Base-by-base conservation (phyloP, 202 grass and related monocot genomes). In the Panicum virgatum region DNA sequence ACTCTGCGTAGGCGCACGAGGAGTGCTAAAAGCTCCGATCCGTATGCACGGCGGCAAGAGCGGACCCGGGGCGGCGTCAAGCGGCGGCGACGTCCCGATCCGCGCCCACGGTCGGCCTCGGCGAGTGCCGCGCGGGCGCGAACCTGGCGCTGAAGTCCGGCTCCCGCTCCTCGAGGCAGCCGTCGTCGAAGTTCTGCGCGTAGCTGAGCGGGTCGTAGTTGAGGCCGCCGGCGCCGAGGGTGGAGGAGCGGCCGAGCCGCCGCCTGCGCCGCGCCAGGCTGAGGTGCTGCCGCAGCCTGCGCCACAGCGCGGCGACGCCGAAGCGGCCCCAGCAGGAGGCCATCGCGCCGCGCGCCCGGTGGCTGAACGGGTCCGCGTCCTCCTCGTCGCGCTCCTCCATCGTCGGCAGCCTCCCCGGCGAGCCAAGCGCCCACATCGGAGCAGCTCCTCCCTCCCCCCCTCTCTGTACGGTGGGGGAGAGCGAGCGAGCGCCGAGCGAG, bases 191-290 rank as follows among this genome's bases (percentile, higher is more conserved):
- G 86, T 98, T 98, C 73, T 96, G 89, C 57, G 96, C 82, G 81
- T 98, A 98, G 85, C 96, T 98, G 47, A 93, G 87, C 44, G 92
- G 90, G 77, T 98, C 96, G 72, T 98, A 98, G 86, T 88, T 95
- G 62, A 93, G 89, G 62, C 82, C 82, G 54, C 92, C 91, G 63
- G 62, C 86, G 56, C 73, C 81, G 42, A 86, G 82, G 73, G 88
- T 58, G 38, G 85, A 78, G 38, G 85, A 78, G 67, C 43, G 81
- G 71, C 76, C 82, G 65, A 80, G 86, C 26, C 84, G 80, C 11
- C 52, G 42, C 53, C 82, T 43, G 20, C 78, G 84, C 40, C 86
- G 74, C 80, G 63, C 73, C 12, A 78, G 44, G 43, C 66, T 57
- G 46, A 82, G 69, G 11, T 78, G 83, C 22, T 79, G 81, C 40